A percentile compares a stretch with the other conserved stretches of the same genome.
Conservation (phyloP, 2,329 filamentous ascomycete genomes). For the Alternaria triticina region DNA sequence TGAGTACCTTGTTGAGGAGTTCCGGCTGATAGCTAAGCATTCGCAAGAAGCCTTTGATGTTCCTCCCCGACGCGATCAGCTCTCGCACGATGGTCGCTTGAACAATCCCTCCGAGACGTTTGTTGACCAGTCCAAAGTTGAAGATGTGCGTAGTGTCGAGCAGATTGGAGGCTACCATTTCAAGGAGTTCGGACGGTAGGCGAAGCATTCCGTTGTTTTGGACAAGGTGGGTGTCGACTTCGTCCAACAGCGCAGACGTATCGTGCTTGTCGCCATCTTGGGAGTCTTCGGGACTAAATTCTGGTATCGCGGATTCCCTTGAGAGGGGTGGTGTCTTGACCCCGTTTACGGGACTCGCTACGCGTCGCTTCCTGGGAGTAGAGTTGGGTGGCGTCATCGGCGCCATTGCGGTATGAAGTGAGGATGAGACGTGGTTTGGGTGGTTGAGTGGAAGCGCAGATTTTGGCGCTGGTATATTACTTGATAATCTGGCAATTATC, state of each 20-base stretch:
- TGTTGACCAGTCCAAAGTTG: slow-evolving; percentile 18
- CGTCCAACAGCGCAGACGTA: background rate
- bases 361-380: slow-evolving; percentile 11
- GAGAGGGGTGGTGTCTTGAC: background rate
- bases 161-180: slow-evolving; percentile 10
- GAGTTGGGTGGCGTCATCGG: slow-evolving; percentile 1
- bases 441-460: background rate
- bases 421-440: background rate
- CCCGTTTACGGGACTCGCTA: slow-evolving; percentile 2
- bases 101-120: slow-evolving; percentile 13
- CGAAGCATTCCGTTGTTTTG: background rate
- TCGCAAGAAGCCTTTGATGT: slow-evolving; percentile 15
- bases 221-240: background rate
- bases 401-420: slow-evolving; percentile 1
- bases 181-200: slow-evolving; percentile 19
- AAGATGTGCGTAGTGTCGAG: background rate
- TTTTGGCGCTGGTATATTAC: background rate
- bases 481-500: background rate
- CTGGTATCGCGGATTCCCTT: slow-evolving; percentile 1
- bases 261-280: background rate
- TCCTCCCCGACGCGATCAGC: slow-evolving; percentile 10
- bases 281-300: background rate
- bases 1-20: slow-evolving; percentile 14
- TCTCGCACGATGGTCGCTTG: slow-evolving; percentile 21
- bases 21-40: slow-evolving; percentile 11